Conservation (phyloP, 768 basidiomycete genomes). For the Collybiopsis confluens region DNA sequence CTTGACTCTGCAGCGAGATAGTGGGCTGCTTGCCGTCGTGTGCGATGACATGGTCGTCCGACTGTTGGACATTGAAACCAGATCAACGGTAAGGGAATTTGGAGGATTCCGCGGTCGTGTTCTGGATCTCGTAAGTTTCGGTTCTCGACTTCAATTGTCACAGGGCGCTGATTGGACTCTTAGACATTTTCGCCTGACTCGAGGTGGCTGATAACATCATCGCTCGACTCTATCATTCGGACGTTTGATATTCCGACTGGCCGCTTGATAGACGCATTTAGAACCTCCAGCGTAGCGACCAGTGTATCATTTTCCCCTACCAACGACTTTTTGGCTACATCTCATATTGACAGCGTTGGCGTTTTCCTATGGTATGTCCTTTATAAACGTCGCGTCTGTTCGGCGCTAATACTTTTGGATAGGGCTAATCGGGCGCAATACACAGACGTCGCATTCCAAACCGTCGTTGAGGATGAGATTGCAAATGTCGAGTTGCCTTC, state of each 20-base stretch:
- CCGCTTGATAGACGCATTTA: slow-evolving; percentile 87
- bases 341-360: slow-evolving; percentile 92
- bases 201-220: slow-evolving; percentile 85
- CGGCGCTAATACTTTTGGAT: not conserved
- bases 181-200: slow-evolving; percentile 95
- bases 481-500: slow-evolving; percentile 71
- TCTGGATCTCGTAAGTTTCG: slow-evolving; percentile 71
- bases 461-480: slow-evolving; percentile 73
- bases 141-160: slow-evolving; percentile 4
- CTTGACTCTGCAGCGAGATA: slow-evolving; percentile 77
- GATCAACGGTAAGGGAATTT: slow-evolving; percentile 84
- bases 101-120: slow-evolving; percentile 79
- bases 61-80: slow-evolving; percentile 88
- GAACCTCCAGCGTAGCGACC: slow-evolving; percentile 81
- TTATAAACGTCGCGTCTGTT: not conserved
- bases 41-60: slow-evolving; percentile 88
- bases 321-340: slow-evolving; percentile 92
- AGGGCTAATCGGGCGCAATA: slow-evolving; percentile 98
- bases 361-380: slow-evolving; percentile 79
- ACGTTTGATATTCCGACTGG: slow-evolving; percentile 97
- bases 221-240: slow-evolving; percentile 86
- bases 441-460: slow-evolving; percentile 75
- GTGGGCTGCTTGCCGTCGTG: slow-evolving; percentile 72
- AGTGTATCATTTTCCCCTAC: slow-evolving; percentile 92
- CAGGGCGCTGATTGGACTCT: not conserved